Conservation (phyloP, 2,329 filamentous ascomycete genomes). For the Rhinocladiella mackenziei region DNA sequence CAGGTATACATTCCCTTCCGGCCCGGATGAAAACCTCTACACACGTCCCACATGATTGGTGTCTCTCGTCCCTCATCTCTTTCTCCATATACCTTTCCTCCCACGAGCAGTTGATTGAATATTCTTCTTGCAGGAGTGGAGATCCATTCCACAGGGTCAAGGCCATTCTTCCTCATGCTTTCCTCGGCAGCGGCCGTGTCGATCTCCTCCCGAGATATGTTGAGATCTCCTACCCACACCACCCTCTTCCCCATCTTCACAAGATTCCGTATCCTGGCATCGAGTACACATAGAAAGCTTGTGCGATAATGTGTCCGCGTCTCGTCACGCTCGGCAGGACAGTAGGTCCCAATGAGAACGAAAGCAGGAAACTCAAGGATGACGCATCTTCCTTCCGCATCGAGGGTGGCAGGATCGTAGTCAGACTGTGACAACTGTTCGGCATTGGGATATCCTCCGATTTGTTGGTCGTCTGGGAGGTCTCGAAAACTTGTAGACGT, state of each 20-base stretch:
- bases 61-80: slow-evolving; percentile 66
- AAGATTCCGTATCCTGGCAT: slow-evolving; percentile 80
- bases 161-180: slow-evolving; percentile 63
- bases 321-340: slow-evolving; percentile 83
- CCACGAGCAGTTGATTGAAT: slow-evolving; percentile 79
- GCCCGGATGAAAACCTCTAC: slow-evolving; percentile 73
- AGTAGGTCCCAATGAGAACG: slow-evolving; percentile 87
- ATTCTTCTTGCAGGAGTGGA: slow-evolving; percentile 67
- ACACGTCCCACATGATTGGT: slow-evolving; percentile 77
- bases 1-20: slow-evolving; percentile 92
- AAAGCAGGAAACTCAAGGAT: slow-evolving; percentile 92
- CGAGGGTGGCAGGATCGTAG: slow-evolving; percentile 68
- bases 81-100: slow-evolving; percentile 63
- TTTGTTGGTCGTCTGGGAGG: slow-evolving; percentile 67
- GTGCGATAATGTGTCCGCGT: slow-evolving; percentile 76
- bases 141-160: slow-evolving; percentile 68
- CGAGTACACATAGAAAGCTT: slow-evolving; percentile 73
- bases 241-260: slow-evolving; percentile 76
- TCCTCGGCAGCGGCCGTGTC: slow-evolving; percentile 75
- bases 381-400: slow-evolving; percentile 88
- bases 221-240: slow-evolving; percentile 81
- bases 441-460: slow-evolving; percentile 79
- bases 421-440: slow-evolving; percentile 60
- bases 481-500: slow-evolving; percentile 69
- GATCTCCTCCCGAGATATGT: slow-evolving; percentile 65